Evolutionary conservation across 2,329 filamentous ascomycete genomes (phyloP).

Genomic region (Cordyceps fumosorosea): DNA sequence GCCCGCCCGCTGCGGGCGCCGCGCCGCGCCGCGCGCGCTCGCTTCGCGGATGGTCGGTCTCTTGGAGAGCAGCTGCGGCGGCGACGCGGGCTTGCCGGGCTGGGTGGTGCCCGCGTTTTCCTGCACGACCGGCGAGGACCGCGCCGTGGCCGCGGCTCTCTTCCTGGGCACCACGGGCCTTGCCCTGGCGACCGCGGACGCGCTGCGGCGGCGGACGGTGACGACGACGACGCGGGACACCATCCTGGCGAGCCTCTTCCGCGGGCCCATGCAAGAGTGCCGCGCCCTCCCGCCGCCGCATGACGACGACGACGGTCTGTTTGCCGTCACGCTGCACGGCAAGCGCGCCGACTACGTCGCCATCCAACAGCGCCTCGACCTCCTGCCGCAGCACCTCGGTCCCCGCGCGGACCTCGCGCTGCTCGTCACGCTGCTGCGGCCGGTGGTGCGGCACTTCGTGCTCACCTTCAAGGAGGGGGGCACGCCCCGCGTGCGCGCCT

Average conservation of each 20-base stretch:
- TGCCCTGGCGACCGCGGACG: slow-evolving; percentile 17
- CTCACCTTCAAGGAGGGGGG: not conserved
- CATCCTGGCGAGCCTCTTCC: not conserved
- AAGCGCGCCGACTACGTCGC: not conserved
- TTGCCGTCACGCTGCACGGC: too few species aligned
- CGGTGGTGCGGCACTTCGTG: not conserved
- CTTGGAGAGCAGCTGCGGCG: not conserved
- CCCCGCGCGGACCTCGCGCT: not conserved
- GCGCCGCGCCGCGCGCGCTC: slow-evolving; percentile 14
- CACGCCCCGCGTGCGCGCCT: not conserved
- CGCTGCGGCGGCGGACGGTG: not conserved
- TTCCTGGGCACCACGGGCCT: slow-evolving; percentile 43
- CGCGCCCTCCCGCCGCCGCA: too few species aligned
- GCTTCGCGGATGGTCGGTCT: slow-evolving; percentile 15
- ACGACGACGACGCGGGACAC: not conserved
- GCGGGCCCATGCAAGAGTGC: too few species aligned
- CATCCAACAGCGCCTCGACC: not conserved
- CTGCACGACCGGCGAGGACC: slow-evolving; percentile 39
- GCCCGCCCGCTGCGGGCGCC: not conserved
- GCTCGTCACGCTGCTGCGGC: not conserved
- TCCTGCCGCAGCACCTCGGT: too few species aligned
- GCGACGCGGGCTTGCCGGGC: slow-evolving; percentile 22
- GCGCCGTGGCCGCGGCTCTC: slow-evolving; percentile 32
- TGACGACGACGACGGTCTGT: too few species aligned
- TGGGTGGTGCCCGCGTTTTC: slow-evolving; percentile 46